Base-by-base conservation (phyloP, 1,284 basidiomycete genomes). In the Fistulina hepatica region DNA sequence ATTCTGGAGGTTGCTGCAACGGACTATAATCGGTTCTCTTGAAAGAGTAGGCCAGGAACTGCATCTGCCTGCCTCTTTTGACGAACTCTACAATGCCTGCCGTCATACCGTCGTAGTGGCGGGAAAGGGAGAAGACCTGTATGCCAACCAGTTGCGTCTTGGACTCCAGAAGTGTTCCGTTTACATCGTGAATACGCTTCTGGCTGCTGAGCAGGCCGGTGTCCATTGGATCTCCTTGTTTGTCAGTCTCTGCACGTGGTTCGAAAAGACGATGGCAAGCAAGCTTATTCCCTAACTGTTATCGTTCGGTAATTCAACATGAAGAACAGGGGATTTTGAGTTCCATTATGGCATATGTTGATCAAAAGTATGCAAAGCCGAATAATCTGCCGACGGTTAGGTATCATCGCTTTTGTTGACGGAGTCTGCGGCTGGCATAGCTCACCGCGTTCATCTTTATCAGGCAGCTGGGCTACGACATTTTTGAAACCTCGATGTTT, bases 311-410 rank as follows among this genome's bases (percentile, higher is more conserved):
- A n/a, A n/a, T n/a, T n/a, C n/a, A n/a, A n/a, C n/a, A n/a, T n/a
- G n/a, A n/a, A n/a, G n/a, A n/a, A n/a, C 37, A 80, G 75, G 55
- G 55, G 4, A 54, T 79, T 7, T 47, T 82, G 7, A 58, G 65
- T 46, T 76, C 74, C 1, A 51, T 81, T 16, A 51, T 81, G 40
- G 69, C 78, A 1, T 77, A 76, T 47, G 57, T 82, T 28, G 76
- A 83, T 48, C 73, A 77, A 49, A 60, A 61, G 0, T 78, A 76
- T 46, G 56, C 76, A 2, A 50, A 51, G 2, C 58, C 65, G 39
- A 55, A 59, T 21, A 50, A 58, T 24, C 44, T 60, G 6, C 41
- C 47, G 11, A 54, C 52, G 15, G 67, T 75, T 28, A 64, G 52
- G 77, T 76, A 45, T 44, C 54, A 43, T 16, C 17, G 15, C 33